These are phyloP conservation scores for Actinomortierella ambigua DNA, from an alignment of 371 early-diverging fungal genomes.

Conservation along the genomic window DNA sequence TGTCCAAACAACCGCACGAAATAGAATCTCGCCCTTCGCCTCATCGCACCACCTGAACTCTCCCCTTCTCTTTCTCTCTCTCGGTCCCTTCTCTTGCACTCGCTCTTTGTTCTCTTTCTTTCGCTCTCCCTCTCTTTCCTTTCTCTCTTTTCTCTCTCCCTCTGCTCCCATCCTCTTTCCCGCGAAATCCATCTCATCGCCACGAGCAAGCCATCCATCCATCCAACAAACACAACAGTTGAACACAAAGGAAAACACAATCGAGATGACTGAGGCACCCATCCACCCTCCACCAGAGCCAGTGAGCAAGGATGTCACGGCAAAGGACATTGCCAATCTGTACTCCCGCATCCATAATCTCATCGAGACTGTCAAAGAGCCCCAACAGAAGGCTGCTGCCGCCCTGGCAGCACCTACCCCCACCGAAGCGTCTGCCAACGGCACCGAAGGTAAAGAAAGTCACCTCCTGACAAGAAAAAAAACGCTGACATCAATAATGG, in stretches of 20 bases:
- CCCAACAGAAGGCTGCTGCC: slow-evolving; percentile 44
- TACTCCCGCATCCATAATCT: slow-evolving; percentile 61
- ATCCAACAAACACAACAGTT: not conserved
- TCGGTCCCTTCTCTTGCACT: slow-evolving; percentile 18
- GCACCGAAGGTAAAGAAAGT: not conserved
- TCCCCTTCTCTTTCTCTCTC: not conserved
- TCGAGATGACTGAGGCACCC: slow-evolving; percentile 9
- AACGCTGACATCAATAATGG: no score
- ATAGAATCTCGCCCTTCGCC: not conserved
- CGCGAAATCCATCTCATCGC: not conserved
- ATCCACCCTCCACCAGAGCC: slow-evolving; percentile 42
- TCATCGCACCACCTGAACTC: not conserved
- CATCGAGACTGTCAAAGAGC: slow-evolving; percentile 54
- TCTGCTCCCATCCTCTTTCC: not conserved
- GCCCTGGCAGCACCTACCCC: slow-evolving; percentile 31
- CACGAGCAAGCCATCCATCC: not conserved
- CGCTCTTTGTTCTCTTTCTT: slow-evolving; percentile 2
- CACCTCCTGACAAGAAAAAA: no score
- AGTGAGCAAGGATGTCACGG: slow-evolving; percentile 50
- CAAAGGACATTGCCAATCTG: slow-evolving; percentile 60
- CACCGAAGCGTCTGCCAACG: slow-evolving; percentile 10
- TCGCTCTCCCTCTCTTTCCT: not conserved
- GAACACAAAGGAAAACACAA: not conserved
- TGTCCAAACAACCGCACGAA: not conserved
- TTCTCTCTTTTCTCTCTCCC: not conserved